phyloP scores from a whole-genome alignment of 2,329 filamentous ascomycete species.

The Penicillium sp. region DNA sequence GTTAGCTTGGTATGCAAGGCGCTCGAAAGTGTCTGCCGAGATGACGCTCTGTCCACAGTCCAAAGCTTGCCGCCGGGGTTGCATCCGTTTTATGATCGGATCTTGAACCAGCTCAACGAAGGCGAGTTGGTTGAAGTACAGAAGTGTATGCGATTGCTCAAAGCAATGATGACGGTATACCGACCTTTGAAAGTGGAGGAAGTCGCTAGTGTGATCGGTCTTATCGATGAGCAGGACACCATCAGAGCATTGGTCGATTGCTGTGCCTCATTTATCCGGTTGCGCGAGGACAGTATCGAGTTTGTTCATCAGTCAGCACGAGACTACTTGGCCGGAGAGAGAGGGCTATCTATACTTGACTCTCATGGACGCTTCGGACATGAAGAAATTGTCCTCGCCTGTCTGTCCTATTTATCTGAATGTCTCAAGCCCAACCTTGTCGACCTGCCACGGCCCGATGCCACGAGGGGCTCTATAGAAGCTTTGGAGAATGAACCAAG shows the following conservation, averaged over 20 bases:
- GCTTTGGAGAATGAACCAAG: background rate
- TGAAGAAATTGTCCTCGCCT: conserved; percentile 15
- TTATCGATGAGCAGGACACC: conserved; percentile 15
- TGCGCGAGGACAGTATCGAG: conserved; percentile 23
- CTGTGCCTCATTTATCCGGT: conserved; percentile 30
- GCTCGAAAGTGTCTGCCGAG: conserved; percentile 19
- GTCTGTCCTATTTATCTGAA: conserved; percentile 26
- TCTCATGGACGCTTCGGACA: conserved; percentile 15
- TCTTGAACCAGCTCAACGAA: conserved; percentile 23
- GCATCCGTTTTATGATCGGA: conserved; percentile 25
- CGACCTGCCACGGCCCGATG: conserved; percentile 23
- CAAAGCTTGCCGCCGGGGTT: conserved; percentile 26
- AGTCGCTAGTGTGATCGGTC: conserved; percentile 24
- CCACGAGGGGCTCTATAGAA: conserved; percentile 18
- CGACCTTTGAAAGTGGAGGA: conserved; percentile 28
- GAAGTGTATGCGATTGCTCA: conserved; percentile 26
- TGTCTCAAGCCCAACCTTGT: conserved; percentile 28
- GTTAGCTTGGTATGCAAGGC: conserved; percentile 32
- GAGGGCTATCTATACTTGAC: conserved; percentile 20
- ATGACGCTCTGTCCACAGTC: conserved; percentile 11
- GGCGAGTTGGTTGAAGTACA: conserved; percentile 17
- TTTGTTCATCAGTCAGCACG: conserved; percentile 34
- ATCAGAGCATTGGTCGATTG: conserved; percentile 11
- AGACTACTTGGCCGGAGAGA: conserved; percentile 25
- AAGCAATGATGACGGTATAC: conserved; percentile 28